Percentiles rank a stretch among this genome's conserved stretches.
phyloP scores from a whole-genome alignment of 768 basidiomycete genomes.

The Serendipita sp. region DNA sequence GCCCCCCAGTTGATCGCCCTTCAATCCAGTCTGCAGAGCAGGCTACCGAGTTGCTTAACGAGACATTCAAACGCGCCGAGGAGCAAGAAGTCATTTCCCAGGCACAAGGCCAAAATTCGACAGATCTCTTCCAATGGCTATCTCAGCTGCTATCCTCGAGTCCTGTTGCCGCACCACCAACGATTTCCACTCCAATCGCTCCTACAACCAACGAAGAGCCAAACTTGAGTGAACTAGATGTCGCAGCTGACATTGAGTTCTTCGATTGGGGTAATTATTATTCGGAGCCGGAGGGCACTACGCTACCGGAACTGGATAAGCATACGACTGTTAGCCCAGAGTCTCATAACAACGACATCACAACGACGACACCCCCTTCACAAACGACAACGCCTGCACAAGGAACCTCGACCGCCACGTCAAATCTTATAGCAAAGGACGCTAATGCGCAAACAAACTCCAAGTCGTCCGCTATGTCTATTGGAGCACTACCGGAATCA shows the following conservation, averaged over 20 bases:
- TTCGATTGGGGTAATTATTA: slow-evolving; percentile 1
- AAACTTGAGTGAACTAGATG: neutral
- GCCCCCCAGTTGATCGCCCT: neutral
- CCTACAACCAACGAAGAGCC: neutral
- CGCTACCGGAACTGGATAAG: neutral
- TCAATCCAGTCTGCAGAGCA: neutral
- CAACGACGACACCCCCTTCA: neutral
- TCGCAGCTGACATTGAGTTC: neutral
- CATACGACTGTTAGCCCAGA: neutral
- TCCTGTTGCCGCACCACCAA: neutral
- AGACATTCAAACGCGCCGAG: neutral
- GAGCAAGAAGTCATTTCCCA: neutral
- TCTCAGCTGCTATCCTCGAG: neutral
- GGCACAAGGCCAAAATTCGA: neutral
- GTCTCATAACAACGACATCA: neutral
- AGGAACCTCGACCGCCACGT: neutral
- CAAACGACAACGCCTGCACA: neutral
- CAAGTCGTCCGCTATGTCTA: too few relatives aligned
- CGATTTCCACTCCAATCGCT: neutral
- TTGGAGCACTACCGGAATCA: neutral
- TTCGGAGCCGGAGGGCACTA: neutral
- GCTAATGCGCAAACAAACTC: too few relatives aligned
- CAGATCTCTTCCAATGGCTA: neutral
- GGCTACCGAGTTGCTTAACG: neutral
- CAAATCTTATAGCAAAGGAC: neutral